Conservation (phyloP, 2,329 filamentous ascomycete species). For the Dothistroma septosporum region DNA sequence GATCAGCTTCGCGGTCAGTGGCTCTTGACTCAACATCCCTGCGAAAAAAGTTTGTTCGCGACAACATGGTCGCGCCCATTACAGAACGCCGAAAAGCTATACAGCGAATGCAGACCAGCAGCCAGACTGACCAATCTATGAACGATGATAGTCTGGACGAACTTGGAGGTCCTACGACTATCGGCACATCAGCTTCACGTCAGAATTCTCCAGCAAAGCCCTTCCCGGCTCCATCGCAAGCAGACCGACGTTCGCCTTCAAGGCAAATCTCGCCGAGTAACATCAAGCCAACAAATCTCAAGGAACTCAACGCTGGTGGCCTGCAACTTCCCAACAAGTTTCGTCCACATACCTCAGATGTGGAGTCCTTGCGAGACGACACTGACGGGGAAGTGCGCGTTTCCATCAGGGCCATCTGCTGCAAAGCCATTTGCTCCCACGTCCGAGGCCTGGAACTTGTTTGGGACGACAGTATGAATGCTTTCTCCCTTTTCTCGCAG, state of each 20-base stretch:
- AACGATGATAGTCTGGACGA: background rate
- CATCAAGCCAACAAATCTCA: background rate
- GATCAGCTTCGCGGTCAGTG: background rate
- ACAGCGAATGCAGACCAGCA: background rate
- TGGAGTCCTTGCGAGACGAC: background rate
- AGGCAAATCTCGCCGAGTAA: background rate
- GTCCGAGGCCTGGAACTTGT: constrained; percentile 5
- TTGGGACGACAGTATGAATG: constrained; percentile 1
- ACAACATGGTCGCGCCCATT: background rate
- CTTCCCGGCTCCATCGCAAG: background rate
- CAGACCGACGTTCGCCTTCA: background rate
- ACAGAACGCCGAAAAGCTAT: background rate
- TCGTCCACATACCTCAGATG: background rate
- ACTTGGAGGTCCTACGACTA: background rate
- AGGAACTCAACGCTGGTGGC: background rate
- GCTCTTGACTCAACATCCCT: background rate
- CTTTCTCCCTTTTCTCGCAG: background rate
- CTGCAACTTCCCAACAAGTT: background rate
- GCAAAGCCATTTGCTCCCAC: constrained; percentile 7
- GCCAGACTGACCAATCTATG: background rate
- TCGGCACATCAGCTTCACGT: background rate
- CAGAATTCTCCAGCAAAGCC: background rate
- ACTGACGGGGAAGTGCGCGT: background rate
- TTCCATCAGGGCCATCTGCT: constrained; percentile 5
- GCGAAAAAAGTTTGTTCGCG: background rate